Base-by-base conservation (phyloP, 768 basidiomycete genomes). In the Amanita subjunquillea region DNA sequence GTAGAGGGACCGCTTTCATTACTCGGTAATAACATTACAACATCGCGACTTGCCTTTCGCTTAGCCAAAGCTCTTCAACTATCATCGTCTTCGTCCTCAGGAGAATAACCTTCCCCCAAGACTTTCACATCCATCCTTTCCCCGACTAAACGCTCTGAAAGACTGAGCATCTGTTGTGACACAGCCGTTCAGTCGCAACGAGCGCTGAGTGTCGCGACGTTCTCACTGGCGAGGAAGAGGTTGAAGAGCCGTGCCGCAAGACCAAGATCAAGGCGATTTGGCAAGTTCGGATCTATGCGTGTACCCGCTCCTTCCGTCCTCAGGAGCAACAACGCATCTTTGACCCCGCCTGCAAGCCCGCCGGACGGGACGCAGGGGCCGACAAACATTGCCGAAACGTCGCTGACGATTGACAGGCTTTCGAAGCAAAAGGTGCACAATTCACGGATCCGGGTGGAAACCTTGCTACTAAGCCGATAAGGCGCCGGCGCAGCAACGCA, bases 1-100 rank as follows among this genome's bases (percentile, higher is more conserved):
- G 17, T 17, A 17, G 17, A 17, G 17, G 17, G 17, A 12, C 25
- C 32, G 53, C 23, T 20, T n/a, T 55, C 6, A 62, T 40, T n/a
- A 47, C 10, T 15, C 15, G 38, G 36, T 22, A 13, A 13, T 34
- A 27, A n/a, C 29, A 20, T 41, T 17, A 49, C 47, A 12, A 9
- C 30, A 7, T 42, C 50, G n/a, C 49, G 25, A 62, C 77, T 56
- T 56, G 94, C 89, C 95, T 77, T 13, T 97, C 88, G 62, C 80
- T 82, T 53, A 98, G 81, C 90, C 92, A 91, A 15, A 98, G 72
- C 56, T 86, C 85, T 58, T 97, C 94, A 2, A 96, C 79, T 2
- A 72, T 78, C 12, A 79, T 99, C 96, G 69, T 99, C 96, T 70
- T 98, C 95, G 58, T 99, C 96, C 61, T 97, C 95, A 15, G 91